These are phyloP conservation scores for Aristolochia contorta DNA, from an alignment of 164 flowering plant genomes.

Conservation along the genomic window DNA sequence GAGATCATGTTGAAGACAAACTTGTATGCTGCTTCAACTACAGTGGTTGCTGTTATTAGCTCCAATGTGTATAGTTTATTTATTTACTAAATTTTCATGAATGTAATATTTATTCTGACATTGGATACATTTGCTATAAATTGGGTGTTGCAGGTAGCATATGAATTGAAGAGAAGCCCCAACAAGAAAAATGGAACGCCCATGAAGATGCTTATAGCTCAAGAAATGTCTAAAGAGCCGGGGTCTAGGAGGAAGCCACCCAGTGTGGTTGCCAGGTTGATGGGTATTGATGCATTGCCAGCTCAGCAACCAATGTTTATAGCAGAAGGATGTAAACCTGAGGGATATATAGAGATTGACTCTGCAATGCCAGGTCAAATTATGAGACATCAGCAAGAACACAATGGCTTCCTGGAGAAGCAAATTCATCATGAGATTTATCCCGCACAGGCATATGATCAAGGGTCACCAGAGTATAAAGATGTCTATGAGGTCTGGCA, in stretches of 20 bases:
- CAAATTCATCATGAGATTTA: constrained; percentile 24
- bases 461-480: constrained; percentile 35
- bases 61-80: not conserved
- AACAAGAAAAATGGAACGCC: constrained; percentile 64
- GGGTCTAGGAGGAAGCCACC: constrained; percentile 56
- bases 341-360: constrained; percentile 22
- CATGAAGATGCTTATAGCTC: constrained; percentile 88
- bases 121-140: constrained; percentile 3
- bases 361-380: constrained; percentile 24
- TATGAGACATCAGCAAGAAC: constrained; percentile 32
- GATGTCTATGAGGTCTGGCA: constrained; percentile 65
- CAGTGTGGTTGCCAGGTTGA: constrained; percentile 82
- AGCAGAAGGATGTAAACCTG: constrained; percentile 28
- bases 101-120: constrained; percentile 4
- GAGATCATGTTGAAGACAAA: constrained; percentile 45
- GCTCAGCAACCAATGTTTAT: constrained; percentile 28
- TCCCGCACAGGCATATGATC: constrained; percentile 12
- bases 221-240: constrained; percentile 79
- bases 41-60: not conserved
- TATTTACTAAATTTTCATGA: not conserved
- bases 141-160: constrained; percentile 35
- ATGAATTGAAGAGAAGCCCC: constrained; percentile 37
- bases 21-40: constrained; percentile 26
- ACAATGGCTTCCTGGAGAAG: constrained; percentile 24
- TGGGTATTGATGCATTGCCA: constrained; percentile 93